Evolutionary conservation across 108 stramenopile genomes (phyloP), one percentile per base, ranked within the genome.

Genomic region (Seminavis robusta): DNA sequence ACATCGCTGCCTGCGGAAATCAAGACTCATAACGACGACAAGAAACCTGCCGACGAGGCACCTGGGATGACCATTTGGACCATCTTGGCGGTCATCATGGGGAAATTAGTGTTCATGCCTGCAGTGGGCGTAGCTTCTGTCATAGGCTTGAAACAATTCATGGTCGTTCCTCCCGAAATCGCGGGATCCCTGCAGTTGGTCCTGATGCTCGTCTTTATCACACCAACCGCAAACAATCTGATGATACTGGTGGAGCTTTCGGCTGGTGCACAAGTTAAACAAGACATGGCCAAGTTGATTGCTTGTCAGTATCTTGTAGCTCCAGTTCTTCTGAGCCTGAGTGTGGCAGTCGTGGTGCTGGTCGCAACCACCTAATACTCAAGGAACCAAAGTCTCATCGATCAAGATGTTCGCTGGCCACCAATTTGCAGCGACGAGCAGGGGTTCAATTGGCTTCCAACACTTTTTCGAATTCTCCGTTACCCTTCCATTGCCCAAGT

Each of bases 151-250:
- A 25, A 7, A 3, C 23, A 13, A 4, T 38, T 31, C 21, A 19
- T 16, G 27, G 26, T 17, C 19, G 51, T 51, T 25, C 34, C 36
- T 5, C 21, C n/a, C 5, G 32, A 49, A 21, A 52, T 52, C n/a
- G 46, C 50, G 24, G 47, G 27, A 11, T 24, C 61, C 7, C 26
- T 62, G 24, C 34, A 29, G 5, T 39, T 62, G n/a, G 61, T 62
- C 8, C 13, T 29, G 15, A 24, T 62, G 49, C 8, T 62, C 19
- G 61, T 62, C 1, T 36, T 19, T 17, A 16, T 36, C 11, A 62
- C 61, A 3, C 61, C 61, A 13, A 62, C 61, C 1, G 61, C 61
- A 4, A 62, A 62, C 33, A 62, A 62, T 52, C 49, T 49, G 5
- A 49, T 62, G 61, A 36, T 62, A 2, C 41, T 62, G 61, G 61